A percentile compares a stretch with the other conserved stretches of the same genome.
Conservation (phyloP, 352 stramenopile species). For the Phytophthora litchii region DNA sequence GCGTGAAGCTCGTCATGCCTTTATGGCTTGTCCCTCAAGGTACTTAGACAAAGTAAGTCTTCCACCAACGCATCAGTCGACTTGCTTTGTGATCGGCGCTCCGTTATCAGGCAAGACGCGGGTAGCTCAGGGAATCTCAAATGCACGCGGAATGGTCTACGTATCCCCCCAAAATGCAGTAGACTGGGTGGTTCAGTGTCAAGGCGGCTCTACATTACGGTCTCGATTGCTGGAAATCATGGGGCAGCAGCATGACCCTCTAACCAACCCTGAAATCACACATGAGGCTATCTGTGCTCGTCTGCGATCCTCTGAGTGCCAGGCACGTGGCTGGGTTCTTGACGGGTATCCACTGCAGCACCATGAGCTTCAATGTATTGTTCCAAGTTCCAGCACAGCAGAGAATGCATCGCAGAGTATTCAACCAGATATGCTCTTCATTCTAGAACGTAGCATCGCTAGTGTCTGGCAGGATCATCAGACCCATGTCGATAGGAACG, state of each 20-base stretch:
- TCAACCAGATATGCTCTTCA: constrained; percentile 56
- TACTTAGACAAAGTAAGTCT: constrained; percentile 29
- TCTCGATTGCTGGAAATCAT: constrained; percentile 13
- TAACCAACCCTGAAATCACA: constrained; percentile 24
- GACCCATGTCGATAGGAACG: neutral
- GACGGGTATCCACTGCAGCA: constrained; percentile 52
- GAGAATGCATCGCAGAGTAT: constrained; percentile 24
- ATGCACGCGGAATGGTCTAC: constrained; percentile 40
- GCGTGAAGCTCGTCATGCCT: constrained; percentile 17
- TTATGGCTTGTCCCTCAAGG: constrained; percentile 28
- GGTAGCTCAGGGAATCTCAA: constrained; percentile 37
- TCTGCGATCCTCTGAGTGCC: constrained; percentile 64
- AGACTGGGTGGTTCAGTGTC: constrained; percentile 64
- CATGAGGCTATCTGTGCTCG: constrained; percentile 50
- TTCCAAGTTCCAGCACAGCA: constrained; percentile 1
- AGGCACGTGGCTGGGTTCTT: constrained; percentile 63
- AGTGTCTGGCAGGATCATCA: constrained; percentile 34
- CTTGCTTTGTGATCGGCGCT: constrained; percentile 48
- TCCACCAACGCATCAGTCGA: constrained; percentile 31
- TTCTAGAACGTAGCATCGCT: constrained; percentile 47
- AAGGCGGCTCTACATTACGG: constrained; percentile 44
- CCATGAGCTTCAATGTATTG: constrained; percentile 41
- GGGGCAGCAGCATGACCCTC: constrained; percentile 13
- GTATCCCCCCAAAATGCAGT: constrained; percentile 55
- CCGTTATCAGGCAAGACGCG: constrained; percentile 43